Conservation (phyloP, 2,329 filamentous ascomycete genomes). For the Ophiocordyceps camponoti-rufipedis region DNA sequence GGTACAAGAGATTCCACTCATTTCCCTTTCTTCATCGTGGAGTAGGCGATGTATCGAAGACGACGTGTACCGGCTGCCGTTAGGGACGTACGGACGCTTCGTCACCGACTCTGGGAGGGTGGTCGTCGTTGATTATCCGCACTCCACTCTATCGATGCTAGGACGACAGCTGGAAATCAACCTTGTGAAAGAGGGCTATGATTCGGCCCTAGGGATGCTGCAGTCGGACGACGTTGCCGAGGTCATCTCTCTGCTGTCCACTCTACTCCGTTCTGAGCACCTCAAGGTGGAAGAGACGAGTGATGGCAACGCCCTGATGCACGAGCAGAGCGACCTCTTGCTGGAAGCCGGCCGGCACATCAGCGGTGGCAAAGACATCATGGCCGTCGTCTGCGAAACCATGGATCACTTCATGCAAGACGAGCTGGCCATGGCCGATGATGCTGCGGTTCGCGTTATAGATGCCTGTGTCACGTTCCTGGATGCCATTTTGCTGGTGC, state of each 20-base stretch:
- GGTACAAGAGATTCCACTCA: slow-evolving; percentile 42
- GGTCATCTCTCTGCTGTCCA: slow-evolving; percentile 55
- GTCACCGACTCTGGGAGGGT: slow-evolving; percentile 61
- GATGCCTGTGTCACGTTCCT: slow-evolving; percentile 65
- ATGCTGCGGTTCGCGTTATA: slow-evolving; percentile 46
- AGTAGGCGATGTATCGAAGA: slow-evolving; percentile 24
- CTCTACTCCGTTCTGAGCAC: slow-evolving; percentile 39
- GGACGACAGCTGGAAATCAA: slow-evolving; percentile 58
- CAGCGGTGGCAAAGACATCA: slow-evolving; percentile 50
- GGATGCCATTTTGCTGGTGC: slow-evolving; percentile 50
- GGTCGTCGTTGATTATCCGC: slow-evolving; percentile 58
- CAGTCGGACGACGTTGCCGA: slow-evolving; percentile 49
- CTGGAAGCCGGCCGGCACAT: slow-evolving; percentile 36
- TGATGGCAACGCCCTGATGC: slow-evolving; percentile 13
- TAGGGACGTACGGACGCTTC: slow-evolving; percentile 51
- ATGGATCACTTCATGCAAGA: slow-evolving; percentile 55
- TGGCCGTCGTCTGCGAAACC: slow-evolving; percentile 66
- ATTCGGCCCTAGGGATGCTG: slow-evolving; percentile 32
- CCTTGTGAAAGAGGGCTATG: slow-evolving; percentile 35
- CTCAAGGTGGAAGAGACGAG: slow-evolving; percentile 14
- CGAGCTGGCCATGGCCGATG: slow-evolving; percentile 35
- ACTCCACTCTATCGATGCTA: slow-evolving; percentile 65
- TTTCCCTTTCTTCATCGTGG: slow-evolving; percentile 28
- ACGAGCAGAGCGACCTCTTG: slow-evolving; percentile 25
- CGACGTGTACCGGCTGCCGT: slow-evolving; percentile 42